A percentile compares a stretch with the other conserved stretches of the same genome.
Conservation (phyloP, 108 stramenopile species). For the Pelagomonas calceolata region DNA sequence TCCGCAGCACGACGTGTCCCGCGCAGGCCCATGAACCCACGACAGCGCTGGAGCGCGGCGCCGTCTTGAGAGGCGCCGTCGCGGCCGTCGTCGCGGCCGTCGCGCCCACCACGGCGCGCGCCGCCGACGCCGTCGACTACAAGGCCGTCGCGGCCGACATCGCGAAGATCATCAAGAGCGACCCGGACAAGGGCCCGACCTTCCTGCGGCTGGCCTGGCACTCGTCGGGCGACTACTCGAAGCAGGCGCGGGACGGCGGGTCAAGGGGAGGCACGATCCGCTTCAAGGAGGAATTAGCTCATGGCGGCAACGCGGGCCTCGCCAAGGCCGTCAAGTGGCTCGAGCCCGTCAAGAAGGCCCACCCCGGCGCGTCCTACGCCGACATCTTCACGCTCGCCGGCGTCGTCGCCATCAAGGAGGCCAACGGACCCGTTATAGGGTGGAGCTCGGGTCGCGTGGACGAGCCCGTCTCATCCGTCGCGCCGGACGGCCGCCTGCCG, state of each 20-base stretch:
- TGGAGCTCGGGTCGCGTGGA: conserved; percentile 54
- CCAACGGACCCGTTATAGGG: conserved; percentile 47
- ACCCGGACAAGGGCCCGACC: conserved; percentile 43
- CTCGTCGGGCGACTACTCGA: conserved; percentile 55
- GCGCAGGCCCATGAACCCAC: too few relatives aligned
- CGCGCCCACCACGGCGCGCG: not conserved
- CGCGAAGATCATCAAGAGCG: conserved; percentile 34
- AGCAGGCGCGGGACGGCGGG: conserved; percentile 44
- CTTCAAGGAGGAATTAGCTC: conserved; percentile 54
- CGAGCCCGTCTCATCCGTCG: conserved; percentile 34
- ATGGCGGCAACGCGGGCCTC: conserved; percentile 62
- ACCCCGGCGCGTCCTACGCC: conserved; percentile 50
- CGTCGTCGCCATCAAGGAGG: conserved; percentile 43
- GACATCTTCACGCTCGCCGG: conserved; percentile 79
- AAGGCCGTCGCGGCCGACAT: conserved; percentile 24
- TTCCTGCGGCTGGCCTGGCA: conserved; percentile 64
- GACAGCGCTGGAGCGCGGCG: too few relatives aligned
- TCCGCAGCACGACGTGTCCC: too few relatives aligned
- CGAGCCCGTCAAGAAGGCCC: conserved; percentile 55
- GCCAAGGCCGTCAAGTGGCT: conserved; percentile 45
- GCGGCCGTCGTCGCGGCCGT: not conserved
- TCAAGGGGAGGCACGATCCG: conserved; percentile 50
- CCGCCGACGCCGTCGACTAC: conserved; percentile 5
- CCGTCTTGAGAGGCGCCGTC: too few relatives aligned
- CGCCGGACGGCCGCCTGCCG: conserved; percentile 69